A percentile compares a stretch with the other conserved stretches of the same genome.
Evolutionary conservation across 1,284 basidiomycete genomes (phyloP).

Genomic region (Gymnopus androsaceus): DNA sequence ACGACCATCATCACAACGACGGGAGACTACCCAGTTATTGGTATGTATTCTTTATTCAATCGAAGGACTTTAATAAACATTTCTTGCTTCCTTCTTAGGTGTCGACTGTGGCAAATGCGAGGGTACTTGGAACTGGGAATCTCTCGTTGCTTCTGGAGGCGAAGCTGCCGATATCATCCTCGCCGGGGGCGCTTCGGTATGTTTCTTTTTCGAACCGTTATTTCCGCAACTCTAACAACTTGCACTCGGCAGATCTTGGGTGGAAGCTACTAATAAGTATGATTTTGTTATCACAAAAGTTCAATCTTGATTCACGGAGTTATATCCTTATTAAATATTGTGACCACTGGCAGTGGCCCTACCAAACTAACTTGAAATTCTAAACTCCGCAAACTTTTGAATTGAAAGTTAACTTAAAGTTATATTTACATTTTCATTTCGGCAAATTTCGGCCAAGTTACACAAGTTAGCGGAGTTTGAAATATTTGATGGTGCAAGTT

Average conservation of each 20-base stretch:
- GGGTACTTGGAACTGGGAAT: slow-evolving; percentile 51
- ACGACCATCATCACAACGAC: slow-evolving; percentile 32
- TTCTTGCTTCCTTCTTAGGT: not conserved
- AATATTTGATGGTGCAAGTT: too few species aligned
- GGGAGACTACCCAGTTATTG: not conserved
- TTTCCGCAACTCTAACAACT: not conserved
- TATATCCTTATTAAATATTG: too few species aligned
- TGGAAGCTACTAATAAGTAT: slow-evolving; percentile 5
- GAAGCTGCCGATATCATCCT: slow-evolving; percentile 1
- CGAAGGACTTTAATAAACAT: not conserved
- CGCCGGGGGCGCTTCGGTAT: not conserved
- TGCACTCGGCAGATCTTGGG: slow-evolving; percentile 4
- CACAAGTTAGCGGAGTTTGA: too few species aligned
- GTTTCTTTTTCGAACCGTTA: not conserved
- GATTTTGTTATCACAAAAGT: too few species aligned
- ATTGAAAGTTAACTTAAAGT: too few species aligned
- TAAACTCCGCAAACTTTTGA: too few species aligned
- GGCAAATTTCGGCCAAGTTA: too few species aligned
- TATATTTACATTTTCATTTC: too few species aligned
- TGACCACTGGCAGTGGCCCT: too few species aligned
- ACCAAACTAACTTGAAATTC: too few species aligned
- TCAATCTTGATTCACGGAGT: too few species aligned
- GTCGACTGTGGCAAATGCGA: slow-evolving; percentile 11
- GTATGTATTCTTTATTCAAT: slow-evolving; percentile 36
- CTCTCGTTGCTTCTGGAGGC: slow-evolving; percentile 37